Evolutionary conservation across 106 monocot genomes (phyloP), one percentile per base, ranked within the genome.

Genomic region (Dioscorea dumetorum): DNA sequence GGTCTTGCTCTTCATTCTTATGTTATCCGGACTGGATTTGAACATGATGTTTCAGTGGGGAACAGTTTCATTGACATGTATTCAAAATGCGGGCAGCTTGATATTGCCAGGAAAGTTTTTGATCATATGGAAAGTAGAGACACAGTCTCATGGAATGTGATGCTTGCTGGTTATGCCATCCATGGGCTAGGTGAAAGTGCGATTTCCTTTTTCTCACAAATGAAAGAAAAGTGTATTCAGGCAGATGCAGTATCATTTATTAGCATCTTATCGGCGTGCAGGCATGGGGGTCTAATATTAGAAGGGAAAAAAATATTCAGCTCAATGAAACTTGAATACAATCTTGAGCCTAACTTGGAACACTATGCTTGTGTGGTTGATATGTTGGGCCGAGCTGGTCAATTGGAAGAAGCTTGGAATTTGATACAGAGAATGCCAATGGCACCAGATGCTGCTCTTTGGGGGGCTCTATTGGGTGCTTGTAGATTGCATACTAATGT

Each of bases 11-110:
- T 94, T n/a, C 90, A 94, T 74, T 82, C 76, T n/a, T 63, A 73
- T 62, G 72, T 67, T 5, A 71, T 90, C 24, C 80, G 28, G 63
- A 70, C 52, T 33, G 90, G 90, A 22, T 83, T 83, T 50, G 80
- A 72, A 52, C 76, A 69, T 70, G 57, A 74, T 48, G 34, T 82
- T 57, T 63, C 41, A 3, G 66, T 94, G 1, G 85, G 78, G 1
- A 94, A 90, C 64, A 83, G 85, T 50, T 58, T 94, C 9, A 74
- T 94, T 54, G 94, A 94, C 78, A 85, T 86, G 90, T 94, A 89
- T 60, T 76, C 90, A 33, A 94, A 94, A 73, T 86, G 94, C 54
- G 89, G 94, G 13, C 71, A 73, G 34, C 63, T 94, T 50, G 81
- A 90, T 75, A 53, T 32, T 71, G 85, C 86, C 12, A 33, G 70